Evolutionary conservation across 2,329 filamentous ascomycete genomes (phyloP).

Genomic region (Alternaria arborescens): DNA sequence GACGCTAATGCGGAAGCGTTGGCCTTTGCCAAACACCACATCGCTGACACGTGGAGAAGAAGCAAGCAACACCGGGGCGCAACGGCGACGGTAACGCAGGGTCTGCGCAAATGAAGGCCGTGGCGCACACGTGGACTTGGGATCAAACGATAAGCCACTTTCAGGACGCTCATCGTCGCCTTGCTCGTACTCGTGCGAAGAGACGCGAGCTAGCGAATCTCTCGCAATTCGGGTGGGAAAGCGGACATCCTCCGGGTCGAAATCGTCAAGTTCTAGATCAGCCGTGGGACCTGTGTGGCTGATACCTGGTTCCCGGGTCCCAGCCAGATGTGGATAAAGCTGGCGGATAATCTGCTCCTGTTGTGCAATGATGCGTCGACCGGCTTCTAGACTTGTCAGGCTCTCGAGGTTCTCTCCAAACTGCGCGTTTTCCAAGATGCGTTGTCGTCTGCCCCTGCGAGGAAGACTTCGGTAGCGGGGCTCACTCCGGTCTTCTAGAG

Average conservation of each 20-base stretch:
- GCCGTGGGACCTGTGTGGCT: constrained; percentile 20
- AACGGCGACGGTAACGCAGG: constrained; percentile 58
- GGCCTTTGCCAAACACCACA: constrained; percentile 54
- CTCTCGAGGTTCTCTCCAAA: constrained; percentile 46
- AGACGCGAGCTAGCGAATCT: constrained; percentile 20
- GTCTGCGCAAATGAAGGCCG: constrained; percentile 47
- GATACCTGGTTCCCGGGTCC: constrained; percentile 18
- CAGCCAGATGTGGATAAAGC: constrained; percentile 56
- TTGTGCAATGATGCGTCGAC: constrained; percentile 55
- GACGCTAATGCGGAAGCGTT: constrained; percentile 56
- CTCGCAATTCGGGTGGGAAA: constrained; percentile 37
- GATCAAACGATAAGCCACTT: constrained; percentile 35
- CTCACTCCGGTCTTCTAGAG: constrained; percentile 71
- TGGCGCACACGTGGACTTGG: constrained; percentile 44
- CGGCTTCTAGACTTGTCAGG: constrained; percentile 40
- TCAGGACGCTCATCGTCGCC: constrained; percentile 28
- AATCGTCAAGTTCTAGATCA: constrained; percentile 48
- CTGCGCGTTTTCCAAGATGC: constrained; percentile 44
- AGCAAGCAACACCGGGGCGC: constrained; percentile 56
- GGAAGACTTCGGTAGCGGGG: constrained; percentile 58
- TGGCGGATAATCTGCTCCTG: constrained; percentile 59
- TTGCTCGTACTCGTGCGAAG: constrained; percentile 32
- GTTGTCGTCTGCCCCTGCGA: constrained; percentile 51
- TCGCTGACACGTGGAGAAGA: constrained; percentile 57
- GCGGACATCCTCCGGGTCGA: constrained; percentile 50